A percentile compares a stretch with the other conserved stretches of the same genome.
These are phyloP conservation scores for Pelargonium fulgidum DNA, from an alignment of 441 rosid species.

Conservation along the genomic window DNA sequence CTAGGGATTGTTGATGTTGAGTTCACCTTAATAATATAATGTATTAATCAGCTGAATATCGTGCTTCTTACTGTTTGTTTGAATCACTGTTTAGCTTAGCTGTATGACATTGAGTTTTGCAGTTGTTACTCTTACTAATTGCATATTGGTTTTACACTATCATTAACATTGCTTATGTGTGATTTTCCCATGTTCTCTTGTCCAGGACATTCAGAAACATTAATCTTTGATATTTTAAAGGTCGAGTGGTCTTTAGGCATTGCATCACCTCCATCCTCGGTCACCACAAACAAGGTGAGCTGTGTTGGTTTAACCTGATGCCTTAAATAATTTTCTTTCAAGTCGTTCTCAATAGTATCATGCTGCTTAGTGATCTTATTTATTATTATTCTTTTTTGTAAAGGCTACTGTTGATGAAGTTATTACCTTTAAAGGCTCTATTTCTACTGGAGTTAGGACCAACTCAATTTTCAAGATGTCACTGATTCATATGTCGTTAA, in stretches of 20 bases:
- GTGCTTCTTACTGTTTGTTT: neutral
- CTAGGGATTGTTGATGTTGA: slow-evolving; percentile 1
- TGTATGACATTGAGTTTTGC: neutral
- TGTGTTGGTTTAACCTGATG: neutral
- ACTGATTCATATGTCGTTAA: neutral
- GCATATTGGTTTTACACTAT: neutral
- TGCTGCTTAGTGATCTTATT: neutral
- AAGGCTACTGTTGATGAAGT: neutral
- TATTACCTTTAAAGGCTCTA: neutral
- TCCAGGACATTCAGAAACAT: slow-evolving; percentile 84
- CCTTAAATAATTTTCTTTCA: neutral
- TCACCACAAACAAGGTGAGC: slow-evolving; percentile 69
- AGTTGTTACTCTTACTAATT: neutral
- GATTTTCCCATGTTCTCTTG: slow-evolving; percentile 5
- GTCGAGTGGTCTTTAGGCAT: slow-evolving; percentile 77
- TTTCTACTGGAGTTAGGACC: neutral
- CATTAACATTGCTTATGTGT: neutral
- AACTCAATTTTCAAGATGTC: neutral
- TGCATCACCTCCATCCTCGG: slow-evolving; percentile 66
- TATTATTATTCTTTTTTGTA: neutral
- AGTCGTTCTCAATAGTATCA: neutral
- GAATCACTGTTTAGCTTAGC: neutral
- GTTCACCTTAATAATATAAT: neutral
- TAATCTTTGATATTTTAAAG: slow-evolving; percentile 68
- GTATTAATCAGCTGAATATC: neutral